These are phyloP conservation scores for Aristolochia californica DNA, from an alignment of 164 flowering plant genomes.

Conservation along the genomic window DNA sequence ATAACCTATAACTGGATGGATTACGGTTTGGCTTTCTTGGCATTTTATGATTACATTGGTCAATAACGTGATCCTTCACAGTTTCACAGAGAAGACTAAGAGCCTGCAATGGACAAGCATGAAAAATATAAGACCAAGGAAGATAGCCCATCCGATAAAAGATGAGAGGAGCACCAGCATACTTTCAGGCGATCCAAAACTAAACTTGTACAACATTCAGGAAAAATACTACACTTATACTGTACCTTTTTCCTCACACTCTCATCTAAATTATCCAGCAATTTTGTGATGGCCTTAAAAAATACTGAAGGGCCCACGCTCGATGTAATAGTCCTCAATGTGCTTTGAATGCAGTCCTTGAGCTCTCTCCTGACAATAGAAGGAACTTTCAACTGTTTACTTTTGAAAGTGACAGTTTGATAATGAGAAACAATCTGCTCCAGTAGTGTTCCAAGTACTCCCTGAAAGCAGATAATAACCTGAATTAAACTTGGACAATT, in stretches of 20 bases:
- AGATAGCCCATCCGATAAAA: not conserved
- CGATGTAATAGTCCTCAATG: constrained; percentile 34
- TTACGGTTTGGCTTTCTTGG: constrained; percentile 14
- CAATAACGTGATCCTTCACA: constrained; percentile 25
- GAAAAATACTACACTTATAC: not conserved
- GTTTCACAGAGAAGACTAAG: constrained; percentile 62
- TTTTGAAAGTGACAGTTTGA: constrained; percentile 30
- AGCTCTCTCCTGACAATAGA: constrained; percentile 34
- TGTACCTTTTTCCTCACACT: constrained; percentile 59
- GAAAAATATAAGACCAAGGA: not conserved
- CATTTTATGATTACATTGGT: constrained; percentile 20
- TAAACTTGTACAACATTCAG: no score
- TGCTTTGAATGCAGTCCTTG: constrained; percentile 31
- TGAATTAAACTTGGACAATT: no score
- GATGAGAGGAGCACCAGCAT: no score
- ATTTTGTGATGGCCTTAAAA: constrained; percentile 36
- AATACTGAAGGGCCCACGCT: constrained; percentile 53
- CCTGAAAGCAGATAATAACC: constrained; percentile 25
- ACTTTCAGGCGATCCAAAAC: no score
- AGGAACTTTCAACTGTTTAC: constrained; percentile 27
- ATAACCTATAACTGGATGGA: constrained; percentile 24
- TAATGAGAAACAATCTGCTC: constrained; percentile 42
- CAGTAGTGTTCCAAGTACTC: constrained; percentile 51
- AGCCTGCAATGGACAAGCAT: constrained; percentile 42
- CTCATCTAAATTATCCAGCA: constrained; percentile 39